Percentiles rank a stretch among this genome's conserved stretches.
Evolutionary conservation across 139 green algal species (phyloP).

Genomic region (Pseudopediastrum boryanum): DNA sequence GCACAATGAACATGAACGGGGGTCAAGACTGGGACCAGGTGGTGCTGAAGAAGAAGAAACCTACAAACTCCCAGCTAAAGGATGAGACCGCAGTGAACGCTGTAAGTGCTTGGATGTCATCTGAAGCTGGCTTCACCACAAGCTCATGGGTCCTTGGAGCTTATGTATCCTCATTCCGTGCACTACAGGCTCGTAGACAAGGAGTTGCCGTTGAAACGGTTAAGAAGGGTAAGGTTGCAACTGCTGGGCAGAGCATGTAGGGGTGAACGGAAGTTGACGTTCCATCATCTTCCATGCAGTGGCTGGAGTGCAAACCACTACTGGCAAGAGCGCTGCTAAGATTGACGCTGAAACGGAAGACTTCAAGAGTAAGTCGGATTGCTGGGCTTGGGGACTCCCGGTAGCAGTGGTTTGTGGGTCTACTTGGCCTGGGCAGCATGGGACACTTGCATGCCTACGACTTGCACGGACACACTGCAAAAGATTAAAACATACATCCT

Average conservation of each 20-base stretch:
- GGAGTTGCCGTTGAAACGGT: slow-evolving; percentile 68
- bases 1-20: slow-evolving; percentile 47
- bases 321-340: slow-evolving; percentile 77
- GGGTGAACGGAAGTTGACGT: neutral
- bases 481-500: too few species aligned
- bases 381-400: neutral
- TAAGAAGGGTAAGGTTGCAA: slow-evolving; percentile 63
- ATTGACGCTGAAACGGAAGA: slow-evolving; percentile 90
- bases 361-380: slow-evolving; percentile 62
- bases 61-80: slow-evolving; percentile 41
- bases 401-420: too few species aligned
- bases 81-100: slow-evolving; percentile 64
- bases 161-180: neutral
- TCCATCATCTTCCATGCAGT: neutral
- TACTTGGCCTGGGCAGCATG: too few species aligned
- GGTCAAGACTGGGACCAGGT: slow-evolving; percentile 74
- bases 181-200: slow-evolving; percentile 40
- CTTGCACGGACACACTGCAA: too few species aligned
- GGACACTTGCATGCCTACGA: too few species aligned
- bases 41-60: slow-evolving; percentile 72
- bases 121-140: neutral
- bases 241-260: neutral
- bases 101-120: slow-evolving; percentile 30
- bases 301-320: neutral
- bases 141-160: neutral